phyloP scores from a whole-genome alignment of 768 basidiomycete species.

The Lactifluus echinatus region DNA sequence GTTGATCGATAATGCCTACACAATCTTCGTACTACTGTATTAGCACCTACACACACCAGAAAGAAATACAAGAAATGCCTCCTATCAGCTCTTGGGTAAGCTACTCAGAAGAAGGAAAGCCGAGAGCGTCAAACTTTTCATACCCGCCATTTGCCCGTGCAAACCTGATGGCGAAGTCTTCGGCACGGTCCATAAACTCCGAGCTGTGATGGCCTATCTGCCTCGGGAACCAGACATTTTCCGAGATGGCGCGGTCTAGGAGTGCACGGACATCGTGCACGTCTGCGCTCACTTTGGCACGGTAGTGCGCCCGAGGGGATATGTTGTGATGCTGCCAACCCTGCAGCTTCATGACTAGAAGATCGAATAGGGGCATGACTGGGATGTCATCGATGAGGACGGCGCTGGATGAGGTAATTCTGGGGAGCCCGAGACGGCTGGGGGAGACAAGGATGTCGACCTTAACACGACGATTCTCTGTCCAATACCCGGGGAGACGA shows the following conservation, averaged over 20 bases:
- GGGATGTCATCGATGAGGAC: background rate
- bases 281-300: background rate
- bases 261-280: background rate
- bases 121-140: background rate
- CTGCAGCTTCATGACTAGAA: conserved; percentile 4
- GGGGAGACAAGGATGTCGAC: conserved; percentile 4
- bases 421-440: background rate
- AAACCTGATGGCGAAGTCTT: background rate
- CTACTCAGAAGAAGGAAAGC: background rate
- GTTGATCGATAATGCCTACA: background rate
- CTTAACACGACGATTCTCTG: background rate
- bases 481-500: background rate
- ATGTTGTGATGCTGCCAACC: conserved; percentile 1
- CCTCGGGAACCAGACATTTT: background rate
- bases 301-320: background rate
- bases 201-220: background rate
- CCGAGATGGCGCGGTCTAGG: background rate
- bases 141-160: background rate
- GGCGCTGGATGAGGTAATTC: background rate
- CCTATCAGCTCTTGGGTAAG: too few relatives aligned
- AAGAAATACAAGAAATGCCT: too few relatives aligned
- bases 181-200: background rate
- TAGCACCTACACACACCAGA: too few relatives aligned
- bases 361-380: conserved; percentile 5
- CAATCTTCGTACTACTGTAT: background rate